These are phyloP conservation scores for Sanguinoderma infundibulare DNA, from an alignment of 1,284 basidiomycete genomes.

Conservation along the genomic window DNA sequence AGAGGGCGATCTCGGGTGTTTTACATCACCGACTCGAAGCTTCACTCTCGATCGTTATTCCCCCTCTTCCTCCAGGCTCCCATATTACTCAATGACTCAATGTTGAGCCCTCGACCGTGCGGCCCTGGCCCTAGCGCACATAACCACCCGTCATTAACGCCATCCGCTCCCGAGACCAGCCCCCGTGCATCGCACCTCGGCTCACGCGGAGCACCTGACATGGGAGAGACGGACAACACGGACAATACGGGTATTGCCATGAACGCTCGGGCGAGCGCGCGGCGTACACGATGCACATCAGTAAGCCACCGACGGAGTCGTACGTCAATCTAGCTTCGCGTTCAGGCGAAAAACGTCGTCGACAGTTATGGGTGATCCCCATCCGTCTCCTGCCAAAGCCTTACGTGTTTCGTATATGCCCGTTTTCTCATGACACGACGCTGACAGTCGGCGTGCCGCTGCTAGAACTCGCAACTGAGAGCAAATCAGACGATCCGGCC, in stretches of 20 bases:
- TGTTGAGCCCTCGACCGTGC: not conserved
- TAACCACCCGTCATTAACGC: constrained; percentile 2
- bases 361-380: not conserved
- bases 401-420: not conserved
- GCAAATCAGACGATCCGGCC: no score
- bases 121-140: constrained; percentile 4
- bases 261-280: no score
- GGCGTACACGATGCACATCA: not conserved
- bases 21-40: not conserved
- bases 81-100: not conserved
- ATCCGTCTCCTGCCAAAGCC: not conserved
- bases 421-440: not conserved
- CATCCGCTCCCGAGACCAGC: constrained; percentile 2
- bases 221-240: not conserved
- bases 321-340: not conserved
- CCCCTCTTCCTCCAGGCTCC: not conserved
- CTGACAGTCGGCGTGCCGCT: not conserved
- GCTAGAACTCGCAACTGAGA: no score
- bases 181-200: no score
- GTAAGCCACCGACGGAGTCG: not conserved
- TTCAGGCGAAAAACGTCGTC: not conserved
- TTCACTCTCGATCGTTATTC: not conserved
- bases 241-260: not conserved
- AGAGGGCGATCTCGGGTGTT: not conserved
- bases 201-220: not conserved